Conservation (phyloP, 495 filamentous ascomycete genomes). For the Penicillium crystallinum region DNA sequence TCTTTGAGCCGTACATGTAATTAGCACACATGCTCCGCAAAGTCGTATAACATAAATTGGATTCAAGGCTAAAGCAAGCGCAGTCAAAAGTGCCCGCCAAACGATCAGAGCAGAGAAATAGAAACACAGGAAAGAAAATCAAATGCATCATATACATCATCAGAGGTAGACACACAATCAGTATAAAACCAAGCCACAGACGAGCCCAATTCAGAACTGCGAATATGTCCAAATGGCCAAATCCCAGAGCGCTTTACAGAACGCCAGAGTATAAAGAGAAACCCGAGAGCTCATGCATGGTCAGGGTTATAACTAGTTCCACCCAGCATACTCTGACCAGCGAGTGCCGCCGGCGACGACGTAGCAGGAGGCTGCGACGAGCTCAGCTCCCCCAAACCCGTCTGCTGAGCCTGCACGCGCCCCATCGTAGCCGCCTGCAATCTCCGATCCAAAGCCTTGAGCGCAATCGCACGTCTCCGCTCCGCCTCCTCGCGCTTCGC, state of each 20-base stretch:
- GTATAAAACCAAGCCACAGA: not conserved
- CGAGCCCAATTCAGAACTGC: constrained; percentile 1
- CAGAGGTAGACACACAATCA: not conserved
- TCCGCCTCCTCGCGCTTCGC: constrained; percentile 84
- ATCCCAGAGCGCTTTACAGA: constrained; percentile 1
- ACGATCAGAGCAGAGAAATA: not conserved
- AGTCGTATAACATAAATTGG: not conserved
- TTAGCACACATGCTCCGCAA: not conserved
- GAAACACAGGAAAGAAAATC: not conserved
- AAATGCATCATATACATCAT: constrained; percentile 6
- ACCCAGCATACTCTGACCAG: constrained; percentile 51
- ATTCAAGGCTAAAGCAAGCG: constrained; percentile 1
- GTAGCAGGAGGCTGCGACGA: constrained; percentile 38
- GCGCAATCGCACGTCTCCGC: constrained; percentile 76
- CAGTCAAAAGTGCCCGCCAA: not conserved
- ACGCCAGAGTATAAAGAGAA: constrained; percentile 1
- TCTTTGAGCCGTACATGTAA: not conserved
- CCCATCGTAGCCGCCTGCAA: constrained; percentile 71
- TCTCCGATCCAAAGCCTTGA: constrained; percentile 88
- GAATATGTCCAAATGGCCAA: constrained; percentile 15
- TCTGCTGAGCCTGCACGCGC: constrained; percentile 26
- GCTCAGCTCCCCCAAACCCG: constrained; percentile 25
- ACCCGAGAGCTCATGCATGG: constrained; percentile 35
- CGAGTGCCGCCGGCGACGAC: constrained; percentile 26
- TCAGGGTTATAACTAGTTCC: constrained; percentile 68